Percentiles rank a stretch among this genome's conserved stretches.
Conservation (phyloP, 805 yeast genomes). For the Metschnikowia dekortorum region DNA sequence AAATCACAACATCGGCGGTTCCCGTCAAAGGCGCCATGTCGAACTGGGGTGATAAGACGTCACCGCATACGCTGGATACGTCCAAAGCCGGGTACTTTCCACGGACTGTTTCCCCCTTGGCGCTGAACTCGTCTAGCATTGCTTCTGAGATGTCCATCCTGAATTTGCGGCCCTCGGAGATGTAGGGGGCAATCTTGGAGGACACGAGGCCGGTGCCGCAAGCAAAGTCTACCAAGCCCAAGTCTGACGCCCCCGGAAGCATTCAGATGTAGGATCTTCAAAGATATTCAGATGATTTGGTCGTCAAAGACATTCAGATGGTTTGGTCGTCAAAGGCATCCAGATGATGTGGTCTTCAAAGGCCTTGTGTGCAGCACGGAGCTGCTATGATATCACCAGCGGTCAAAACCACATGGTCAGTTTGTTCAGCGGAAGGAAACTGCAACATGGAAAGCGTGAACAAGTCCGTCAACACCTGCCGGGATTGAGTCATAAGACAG, state of each 20-base stretch:
- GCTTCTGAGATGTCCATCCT: slow-evolving; percentile 36
- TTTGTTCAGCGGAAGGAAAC: slow-evolving; percentile 6
- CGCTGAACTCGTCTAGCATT: slow-evolving; percentile 17
- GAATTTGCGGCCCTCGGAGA: slow-evolving; percentile 19
- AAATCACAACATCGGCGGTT: slow-evolving; percentile 25
- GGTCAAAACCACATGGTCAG: not conserved
- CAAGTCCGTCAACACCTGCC: slow-evolving; percentile 11
- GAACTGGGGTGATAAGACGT: slow-evolving; percentile 20
- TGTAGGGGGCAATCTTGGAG: slow-evolving; percentile 26
- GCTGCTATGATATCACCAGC: not conserved
- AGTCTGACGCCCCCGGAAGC: slow-evolving; percentile 2
- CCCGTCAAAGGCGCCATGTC: slow-evolving; percentile 11
- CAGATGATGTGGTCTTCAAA: slow-evolving; percentile 1
- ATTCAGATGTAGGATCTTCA: no score
- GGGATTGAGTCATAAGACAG: slow-evolving; percentile 20
- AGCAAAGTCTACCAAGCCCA: slow-evolving; percentile 35
- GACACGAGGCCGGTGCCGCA: slow-evolving; percentile 42
- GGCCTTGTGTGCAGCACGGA: not conserved
- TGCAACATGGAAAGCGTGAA: slow-evolving; percentile 20
- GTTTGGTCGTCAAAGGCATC: not conserved
- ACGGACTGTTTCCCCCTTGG: not conserved
- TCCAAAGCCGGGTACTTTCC: slow-evolving; percentile 9
- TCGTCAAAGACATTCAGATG: no score
- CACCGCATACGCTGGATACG: slow-evolving; percentile 19
- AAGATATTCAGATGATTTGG: no score